phyloP scores from a whole-genome alignment of 2,329 filamentous ascomycete species.

The Rutstroemia sp. region DNA sequence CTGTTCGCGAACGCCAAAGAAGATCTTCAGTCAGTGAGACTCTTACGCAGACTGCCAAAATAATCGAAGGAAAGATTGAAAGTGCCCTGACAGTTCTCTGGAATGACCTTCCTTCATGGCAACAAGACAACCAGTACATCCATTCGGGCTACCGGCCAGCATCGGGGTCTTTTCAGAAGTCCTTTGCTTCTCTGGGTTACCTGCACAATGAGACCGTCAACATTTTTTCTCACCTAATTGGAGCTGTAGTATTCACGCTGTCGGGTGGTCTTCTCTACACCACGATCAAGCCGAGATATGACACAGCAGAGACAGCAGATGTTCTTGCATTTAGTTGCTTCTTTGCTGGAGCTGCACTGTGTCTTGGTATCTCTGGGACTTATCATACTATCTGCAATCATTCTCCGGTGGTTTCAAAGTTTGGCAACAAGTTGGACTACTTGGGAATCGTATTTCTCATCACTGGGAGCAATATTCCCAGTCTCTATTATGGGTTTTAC shows the following conservation, averaged over 20 bases:
- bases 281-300: conserved; percentile 58
- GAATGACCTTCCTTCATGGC: conserved; percentile 46
- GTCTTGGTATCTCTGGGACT: conserved; percentile 73
- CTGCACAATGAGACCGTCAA: conserved; percentile 60
- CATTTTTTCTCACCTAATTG: conserved; percentile 64
- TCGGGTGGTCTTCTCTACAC: conserved; percentile 47
- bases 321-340: conserved; percentile 71
- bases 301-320: conserved; percentile 53
- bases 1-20: conserved; percentile 24
- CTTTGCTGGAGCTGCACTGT: conserved; percentile 65
- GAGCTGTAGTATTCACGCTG: conserved; percentile 51
- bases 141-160: conserved; percentile 56
- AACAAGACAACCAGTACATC: conserved; percentile 64
- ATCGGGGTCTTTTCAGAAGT: conserved; percentile 52
- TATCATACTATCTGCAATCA: conserved; percentile 86
- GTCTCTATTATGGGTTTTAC: conserved; percentile 80
- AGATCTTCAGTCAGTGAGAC: conserved; percentile 19
- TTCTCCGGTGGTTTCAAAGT: conserved; percentile 65
- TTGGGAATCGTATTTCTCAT: conserved; percentile 89
- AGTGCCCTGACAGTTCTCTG: conserved; percentile 37
- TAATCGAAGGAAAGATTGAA: conserved; percentile 30
- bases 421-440: conserved; percentile 93
- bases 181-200: conserved; percentile 50
- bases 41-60: conserved; percentile 19
- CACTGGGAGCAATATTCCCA: conserved; percentile 83